phyloP scores from a whole-genome alignment of 1,284 basidiomycete genomes.

The Gymnopus androsaceus region DNA sequence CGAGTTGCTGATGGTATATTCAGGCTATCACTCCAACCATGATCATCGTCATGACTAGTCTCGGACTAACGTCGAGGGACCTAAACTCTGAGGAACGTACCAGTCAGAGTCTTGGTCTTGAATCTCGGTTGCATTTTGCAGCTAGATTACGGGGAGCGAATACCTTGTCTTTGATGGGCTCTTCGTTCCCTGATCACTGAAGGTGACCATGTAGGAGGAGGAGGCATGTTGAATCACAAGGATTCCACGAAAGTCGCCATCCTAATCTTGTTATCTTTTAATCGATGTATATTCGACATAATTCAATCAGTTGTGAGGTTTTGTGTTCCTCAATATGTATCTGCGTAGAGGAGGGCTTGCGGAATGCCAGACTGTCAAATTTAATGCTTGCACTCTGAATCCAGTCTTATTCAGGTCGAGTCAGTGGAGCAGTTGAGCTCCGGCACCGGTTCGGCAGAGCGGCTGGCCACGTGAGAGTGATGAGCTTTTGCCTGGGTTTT shows the following conservation, averaged over 20 bases:
- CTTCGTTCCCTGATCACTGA: constrained; percentile 20
- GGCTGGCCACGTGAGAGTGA: too few species aligned
- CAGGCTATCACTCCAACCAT: constrained; percentile 35
- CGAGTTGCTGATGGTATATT: too few species aligned
- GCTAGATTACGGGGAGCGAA: background rate
- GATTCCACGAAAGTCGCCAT: background rate
- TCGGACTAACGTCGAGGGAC: constrained; percentile 34
- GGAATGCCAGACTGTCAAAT: too few species aligned
- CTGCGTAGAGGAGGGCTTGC: too few species aligned
- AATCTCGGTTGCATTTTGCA: constrained; percentile 14
- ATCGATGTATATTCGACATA: too few species aligned
- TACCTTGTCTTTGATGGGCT: background rate
- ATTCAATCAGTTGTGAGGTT: too few species aligned
- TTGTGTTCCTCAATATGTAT: too few species aligned
- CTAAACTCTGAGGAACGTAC: constrained; percentile 7
- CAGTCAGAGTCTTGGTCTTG: background rate
- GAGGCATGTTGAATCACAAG: background rate
- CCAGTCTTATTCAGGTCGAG: too few species aligned
- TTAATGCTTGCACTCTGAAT: too few species aligned
- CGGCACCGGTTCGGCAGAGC: too few species aligned
- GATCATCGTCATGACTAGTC: constrained; percentile 35
- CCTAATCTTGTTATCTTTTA: background rate
- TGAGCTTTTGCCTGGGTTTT: too few species aligned
- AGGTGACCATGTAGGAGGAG: background rate
- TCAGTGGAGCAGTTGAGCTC: too few species aligned